Base-by-base conservation (phyloP, 768 basidiomycete genomes). In the Suillus paluster region DNA sequence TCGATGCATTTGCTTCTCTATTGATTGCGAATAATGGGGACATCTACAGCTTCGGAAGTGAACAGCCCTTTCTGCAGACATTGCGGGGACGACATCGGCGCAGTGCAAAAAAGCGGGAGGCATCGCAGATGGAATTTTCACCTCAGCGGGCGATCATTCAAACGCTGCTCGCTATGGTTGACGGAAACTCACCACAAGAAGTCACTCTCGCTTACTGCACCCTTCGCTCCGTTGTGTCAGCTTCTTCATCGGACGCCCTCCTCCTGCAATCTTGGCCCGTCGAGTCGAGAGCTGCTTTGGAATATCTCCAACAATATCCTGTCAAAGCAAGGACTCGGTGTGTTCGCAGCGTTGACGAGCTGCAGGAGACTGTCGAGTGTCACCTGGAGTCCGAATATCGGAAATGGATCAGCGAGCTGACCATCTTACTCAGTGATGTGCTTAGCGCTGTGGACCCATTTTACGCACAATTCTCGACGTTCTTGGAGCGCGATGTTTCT, bases 1-100 rank as follows among this genome's bases (percentile, higher is more conserved):
- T 90, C 19, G 79, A 87, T 56, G 90, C 90, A 1, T 95, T 95
- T 67, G 83, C 88, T 17, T 80, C 82, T 10, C 77, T 95, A 14
- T 77, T 95, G 12, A 77, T 84, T 39, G 71, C 80, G 9, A 80
- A 87, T 39, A 79, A 82, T 58, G 92, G 92, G 0, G 78, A 77
- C 21, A 83, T 93, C 53, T 80, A 84, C 53, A 86, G 87, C 44
- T 84, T 91, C 58, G 83, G 81, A 34, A 79, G 81, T 57, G 85
- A 86, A 61, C 78, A 81, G 58, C 77, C 81, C 39, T 65, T 69
- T 42, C 68, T 78, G n/a, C 78, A 78, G 54, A 80, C 80, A 23
- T 67, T 84, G 45, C 77, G 80, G 10, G 75, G 72, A 23, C 78
- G 78, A 58, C 83, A 77, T 55, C 63, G 61, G 44, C 61, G 66